Base-by-base conservation (phyloP, 2,329 filamentous ascomycete genomes). In the Tolypocladium sp. region DNA sequence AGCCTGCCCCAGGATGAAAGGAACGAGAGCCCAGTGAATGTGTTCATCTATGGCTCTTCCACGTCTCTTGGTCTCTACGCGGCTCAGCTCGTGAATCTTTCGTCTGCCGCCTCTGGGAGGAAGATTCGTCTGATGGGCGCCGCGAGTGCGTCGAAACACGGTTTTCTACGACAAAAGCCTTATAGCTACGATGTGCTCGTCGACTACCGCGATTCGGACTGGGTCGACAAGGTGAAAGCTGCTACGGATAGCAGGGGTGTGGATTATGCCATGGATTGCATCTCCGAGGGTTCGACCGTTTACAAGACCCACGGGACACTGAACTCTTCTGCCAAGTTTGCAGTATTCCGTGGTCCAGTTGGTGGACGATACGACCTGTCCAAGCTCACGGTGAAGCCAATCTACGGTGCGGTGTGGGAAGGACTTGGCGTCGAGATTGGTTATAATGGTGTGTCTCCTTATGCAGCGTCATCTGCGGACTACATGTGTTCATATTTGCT, bases 391-490 rank as follows among this genome's bases (percentile, higher is more conserved):
- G 55, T 70, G 1, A 69, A 77, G 25, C 71, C 74, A 0, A 59
- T 71, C 1, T 76, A 76, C 38, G 75, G 75, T 1, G 74, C 74
- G 0, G 76, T 76, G 0, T 78, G 74, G 75, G 73, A 77, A 56
- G 76, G 70, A 0, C 63, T 78, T 0, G 74, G 76, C 0, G 71
- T 70, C 41, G 71, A 77, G 25, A 63, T 77, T 13, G 63, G 70
- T 12, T 78, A 78, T 22, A 69, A 75, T 17, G 65, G 56, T 66
- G 68, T 13, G 67, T 63, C 4, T 57, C 41, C 10, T 22, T 15
- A 51, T 22, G 8, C 27, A 3, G 46, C 7, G 13, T 33, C 27
- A 20, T 51, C 3, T 6, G n/a, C 8, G 12, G 27, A 17, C 9
- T 22, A 6, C 27, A 51, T 9, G 3, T 25, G 15, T 30, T 33